Conservation (phyloP, 768 basidiomycete species). For the Xerocomus spinulosus region DNA sequence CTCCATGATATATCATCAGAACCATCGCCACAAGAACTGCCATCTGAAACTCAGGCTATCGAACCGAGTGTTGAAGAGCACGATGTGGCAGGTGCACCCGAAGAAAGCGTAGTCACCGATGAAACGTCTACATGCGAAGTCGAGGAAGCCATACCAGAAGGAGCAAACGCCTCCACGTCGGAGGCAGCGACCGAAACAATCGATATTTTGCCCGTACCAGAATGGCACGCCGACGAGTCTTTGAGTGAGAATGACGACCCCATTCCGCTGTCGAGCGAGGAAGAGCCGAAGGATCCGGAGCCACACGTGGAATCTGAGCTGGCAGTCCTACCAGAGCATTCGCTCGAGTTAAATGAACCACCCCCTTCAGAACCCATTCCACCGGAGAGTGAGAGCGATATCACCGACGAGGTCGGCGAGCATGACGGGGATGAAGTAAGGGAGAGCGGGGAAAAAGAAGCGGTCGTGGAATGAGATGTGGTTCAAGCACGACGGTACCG, state of each 20-base stretch:
- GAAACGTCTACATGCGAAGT: slow-evolving; percentile 1
- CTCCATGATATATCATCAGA: slow-evolving; percentile 3
- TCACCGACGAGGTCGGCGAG: slow-evolving; percentile 28
- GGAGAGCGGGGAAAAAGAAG: slow-evolving; percentile 15
- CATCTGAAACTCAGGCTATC: background rate
- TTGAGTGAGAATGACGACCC: slow-evolving; percentile 7
- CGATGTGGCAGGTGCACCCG: background rate
- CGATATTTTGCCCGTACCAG: slow-evolving; percentile 1
- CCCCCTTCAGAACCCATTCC: slow-evolving; percentile 31
- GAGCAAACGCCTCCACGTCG: background rate
- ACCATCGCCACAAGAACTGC: background rate
- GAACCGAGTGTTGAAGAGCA: slow-evolving; percentile 12
- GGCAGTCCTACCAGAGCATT: slow-evolving; percentile 1
- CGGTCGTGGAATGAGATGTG: slow-evolving; percentile 2
- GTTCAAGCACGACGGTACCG: slow-evolving; percentile 17
- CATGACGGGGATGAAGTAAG: slow-evolving; percentile 18
- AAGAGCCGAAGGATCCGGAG: background rate
- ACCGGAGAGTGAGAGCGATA: slow-evolving; percentile 33
- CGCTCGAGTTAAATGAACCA: slow-evolving; percentile 28
- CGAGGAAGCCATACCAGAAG: slow-evolving; percentile 11
- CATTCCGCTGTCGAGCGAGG: background rate
- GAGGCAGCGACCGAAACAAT: slow-evolving; percentile 6
- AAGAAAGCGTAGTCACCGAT: slow-evolving; percentile 1
- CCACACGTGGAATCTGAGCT: slow-evolving; percentile 7
- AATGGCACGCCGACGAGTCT: slow-evolving; percentile 1